phyloP scores from a whole-genome alignment of 768 basidiomycete species.

The Gymnopilus dilepis region DNA sequence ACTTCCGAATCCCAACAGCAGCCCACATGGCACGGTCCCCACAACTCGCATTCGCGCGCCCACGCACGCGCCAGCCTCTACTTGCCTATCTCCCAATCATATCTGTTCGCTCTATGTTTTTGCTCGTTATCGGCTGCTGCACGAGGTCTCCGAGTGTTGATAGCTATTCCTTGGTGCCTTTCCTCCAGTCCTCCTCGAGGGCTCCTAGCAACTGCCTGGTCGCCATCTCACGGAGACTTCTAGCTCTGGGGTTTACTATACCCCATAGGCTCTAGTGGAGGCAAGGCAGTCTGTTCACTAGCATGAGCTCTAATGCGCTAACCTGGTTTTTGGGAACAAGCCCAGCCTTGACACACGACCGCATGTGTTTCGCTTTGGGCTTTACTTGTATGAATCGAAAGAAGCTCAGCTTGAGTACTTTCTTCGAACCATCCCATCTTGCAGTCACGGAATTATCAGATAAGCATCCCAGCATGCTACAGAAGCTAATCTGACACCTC shows the following conservation, averaged over 20 bases:
- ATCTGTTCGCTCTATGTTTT: not conserved
- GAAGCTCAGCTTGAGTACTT: no score
- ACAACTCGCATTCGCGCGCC: not conserved
- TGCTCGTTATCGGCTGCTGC: no score
- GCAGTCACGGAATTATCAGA: not conserved
- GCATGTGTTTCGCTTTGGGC: no score
- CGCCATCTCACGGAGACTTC: constrained; percentile 3
- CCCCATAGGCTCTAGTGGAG: not conserved
- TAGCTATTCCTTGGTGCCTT: no score
- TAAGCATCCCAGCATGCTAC: not conserved
- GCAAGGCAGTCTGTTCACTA: constrained; percentile 1
- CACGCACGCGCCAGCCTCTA: not conserved
- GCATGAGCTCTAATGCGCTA: not conserved
- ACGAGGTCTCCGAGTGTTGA: no score
- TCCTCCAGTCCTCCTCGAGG: not conserved
- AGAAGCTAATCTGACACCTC: not conserved
- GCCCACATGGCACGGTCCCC: not conserved
- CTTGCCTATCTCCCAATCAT: not conserved
- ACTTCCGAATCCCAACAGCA: not conserved
- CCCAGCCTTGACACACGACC: no score
- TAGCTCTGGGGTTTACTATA: not conserved
- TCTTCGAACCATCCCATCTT: no score
- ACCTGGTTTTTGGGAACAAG: no score
- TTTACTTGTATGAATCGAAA: no score
- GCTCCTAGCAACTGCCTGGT: not conserved